Conservation (phyloP, 2,329 filamentous ascomycete species). For the Tolypocladium endophyticum region DNA sequence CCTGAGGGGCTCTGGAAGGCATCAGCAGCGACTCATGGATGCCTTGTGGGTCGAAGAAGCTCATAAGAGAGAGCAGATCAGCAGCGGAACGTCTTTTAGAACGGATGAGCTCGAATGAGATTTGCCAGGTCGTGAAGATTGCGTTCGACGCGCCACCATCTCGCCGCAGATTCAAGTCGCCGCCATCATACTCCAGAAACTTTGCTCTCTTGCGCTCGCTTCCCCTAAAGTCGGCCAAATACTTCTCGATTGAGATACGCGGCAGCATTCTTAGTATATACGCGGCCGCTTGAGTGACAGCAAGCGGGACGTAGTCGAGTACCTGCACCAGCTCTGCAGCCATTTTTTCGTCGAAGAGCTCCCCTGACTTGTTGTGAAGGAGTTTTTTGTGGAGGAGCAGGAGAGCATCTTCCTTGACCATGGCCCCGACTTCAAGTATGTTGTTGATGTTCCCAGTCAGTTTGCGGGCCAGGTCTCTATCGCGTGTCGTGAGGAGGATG, state of each 20-base stretch:
- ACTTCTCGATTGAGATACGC: neutral
- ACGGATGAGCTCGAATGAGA: neutral
- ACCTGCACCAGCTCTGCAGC: neutral
- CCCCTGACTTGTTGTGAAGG: neutral
- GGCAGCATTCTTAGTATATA: neutral
- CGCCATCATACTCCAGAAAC: neutral
- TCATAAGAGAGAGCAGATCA: neutral
- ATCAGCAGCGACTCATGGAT: neutral
- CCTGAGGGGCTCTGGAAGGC: neutral
- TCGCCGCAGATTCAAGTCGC: neutral
- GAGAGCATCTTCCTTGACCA: neutral
- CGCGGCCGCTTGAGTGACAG: neutral
- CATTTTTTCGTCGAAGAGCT: neutral
- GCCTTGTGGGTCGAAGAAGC: neutral
- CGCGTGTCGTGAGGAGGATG: neutral
- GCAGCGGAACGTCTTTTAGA: neutral
- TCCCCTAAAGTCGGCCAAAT: neutral
- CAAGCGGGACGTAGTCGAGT: neutral
- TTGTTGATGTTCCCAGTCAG: neutral
- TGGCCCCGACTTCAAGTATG: neutral
- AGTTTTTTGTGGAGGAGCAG: neutral
- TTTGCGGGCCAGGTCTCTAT: neutral
- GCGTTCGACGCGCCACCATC: neutral
- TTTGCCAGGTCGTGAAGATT: neutral
- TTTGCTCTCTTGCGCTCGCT: neutral